Base-by-base conservation (phyloP, 352 stramenopile species). In the Hyaloperonospora arabidopsidis region DNA sequence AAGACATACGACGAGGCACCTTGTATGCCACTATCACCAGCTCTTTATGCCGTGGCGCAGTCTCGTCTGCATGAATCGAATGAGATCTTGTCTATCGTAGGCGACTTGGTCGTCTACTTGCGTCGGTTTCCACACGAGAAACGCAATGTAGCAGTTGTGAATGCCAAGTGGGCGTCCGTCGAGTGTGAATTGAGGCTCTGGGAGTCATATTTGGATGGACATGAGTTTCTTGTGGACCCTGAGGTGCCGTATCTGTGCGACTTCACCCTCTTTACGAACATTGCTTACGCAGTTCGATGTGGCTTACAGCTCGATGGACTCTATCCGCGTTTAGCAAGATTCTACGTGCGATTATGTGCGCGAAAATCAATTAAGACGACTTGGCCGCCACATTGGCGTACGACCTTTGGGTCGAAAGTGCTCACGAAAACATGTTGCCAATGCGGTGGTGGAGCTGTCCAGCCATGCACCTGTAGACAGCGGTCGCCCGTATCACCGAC, bases 241-340 rank as follows among this genome's bases (percentile, higher is more conserved):
- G 68, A 89, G 19, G 63, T 59, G 46, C 75, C 78, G 43, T 89
- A 75, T 70, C 57, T 89, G 49, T 89, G 79, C 56, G 82, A 92
- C 59, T 88, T 84, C 45, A 85, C 79, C 56, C 78, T 89, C 39
- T 92, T 92, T 57, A 89, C 77, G 36, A 92, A 92, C 65, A 57
- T 92, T n/a, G 82, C 82, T 6, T 92, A 92, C 60, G 82, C 82
- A 18, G 82, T 92, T 43, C 76, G 82, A n/a, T 92, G 82, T 68
- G 82, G 82, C 2, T 56, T 92, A 32, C 82, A 89, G 49, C 75
- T 92, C 41, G 82, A 92, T 28, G 82, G 79, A 15, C 67, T 92
- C 0, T 92, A 89, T 55, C 82, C 82, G 38, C 72, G 77, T 5
- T 61, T 92, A 41, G 82, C 82, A 17, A 85, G 78, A 66, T 86